Evolutionary conservation across 768 basidiomycete species (phyloP), one percentile per base, ranked within the genome.

Genomic region (Lentinula detonsa): DNA sequence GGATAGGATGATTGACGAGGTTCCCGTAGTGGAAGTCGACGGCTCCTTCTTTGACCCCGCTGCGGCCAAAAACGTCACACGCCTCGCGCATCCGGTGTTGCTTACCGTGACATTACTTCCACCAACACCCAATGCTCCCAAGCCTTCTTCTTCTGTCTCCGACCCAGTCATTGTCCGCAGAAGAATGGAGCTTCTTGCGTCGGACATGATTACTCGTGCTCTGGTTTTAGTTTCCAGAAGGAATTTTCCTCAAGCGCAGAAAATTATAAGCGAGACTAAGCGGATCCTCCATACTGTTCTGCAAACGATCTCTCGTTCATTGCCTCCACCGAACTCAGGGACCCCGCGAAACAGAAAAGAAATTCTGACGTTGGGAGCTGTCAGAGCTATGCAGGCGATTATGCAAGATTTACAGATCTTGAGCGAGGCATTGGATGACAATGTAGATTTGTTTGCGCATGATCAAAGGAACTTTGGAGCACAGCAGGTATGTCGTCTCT

Each of bases 1-100:
- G 90, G 93, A 95, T 65, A 81, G 89, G 50, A 91, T 98, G 91
- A 95, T 97, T 50, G 97, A 99, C 69, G 97, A 99, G 68, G 91
- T 97, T 9, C 97, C 96, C 1, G 91, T 98, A 9, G 85, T 96
- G 54, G 95, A 98, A 72, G 92, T 98, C 13, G 95, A 98, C 64
- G 95, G 95, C 7, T 87, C 91, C 34, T 98, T 94, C 83, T 93
- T 87, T 70, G 96, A 98, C 72, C 96, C 96, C 1, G 82, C 86
- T 0, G 91, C 89, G 5, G 79, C 80, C 46, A 92, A 94, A 73
- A 85, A 88, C 59, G 86, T 96, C 18, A 88, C 93, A 42, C 85
- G 95, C 10, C 85, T 99, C 6, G 91, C 93, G 0, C 89, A 95
- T 72, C 97, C 97, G 0, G 89, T 95, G 42, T 79, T 99, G n/a